A percentile compares a stretch with the other conserved stretches of the same genome.
phyloP scores from a whole-genome alignment of 768 basidiomycete species.

The Trametes gibbosa region DNA sequence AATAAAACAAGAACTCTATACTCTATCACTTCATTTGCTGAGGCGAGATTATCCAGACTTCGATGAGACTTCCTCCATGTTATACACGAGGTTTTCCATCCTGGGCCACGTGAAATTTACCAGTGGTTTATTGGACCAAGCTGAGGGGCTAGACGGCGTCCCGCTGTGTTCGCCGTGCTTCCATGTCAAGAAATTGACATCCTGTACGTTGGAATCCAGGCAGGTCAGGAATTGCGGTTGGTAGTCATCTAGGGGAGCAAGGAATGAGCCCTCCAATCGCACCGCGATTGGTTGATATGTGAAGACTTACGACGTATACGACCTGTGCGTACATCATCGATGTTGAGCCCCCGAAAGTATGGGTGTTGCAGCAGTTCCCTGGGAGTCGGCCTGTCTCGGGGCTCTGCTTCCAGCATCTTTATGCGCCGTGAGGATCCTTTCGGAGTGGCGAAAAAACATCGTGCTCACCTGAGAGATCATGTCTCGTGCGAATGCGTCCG shows the following conservation, averaged over 20 bases:
- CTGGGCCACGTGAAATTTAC: no score
- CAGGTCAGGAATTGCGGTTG: background rate
- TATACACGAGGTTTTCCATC: no score
- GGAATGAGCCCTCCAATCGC: no score
- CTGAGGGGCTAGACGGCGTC: no score
- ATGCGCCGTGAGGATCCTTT: background rate
- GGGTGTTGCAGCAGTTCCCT: background rate
- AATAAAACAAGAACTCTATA: no score
- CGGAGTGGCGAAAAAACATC: no score
- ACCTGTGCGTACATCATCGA: background rate
- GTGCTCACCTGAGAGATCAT: background rate
- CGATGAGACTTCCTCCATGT: no score
- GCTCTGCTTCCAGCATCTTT: background rate
- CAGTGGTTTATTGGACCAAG: no score
- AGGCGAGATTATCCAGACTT: no score
- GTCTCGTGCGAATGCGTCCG: background rate
- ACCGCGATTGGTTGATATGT: no score
- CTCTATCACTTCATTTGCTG: no score
- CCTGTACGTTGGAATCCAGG: background rate
- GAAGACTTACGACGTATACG: background rate
- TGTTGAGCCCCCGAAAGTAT: constrained; percentile 1
- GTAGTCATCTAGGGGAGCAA: background rate
- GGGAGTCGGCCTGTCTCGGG: background rate
- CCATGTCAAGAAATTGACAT: background rate
- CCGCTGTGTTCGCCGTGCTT: background rate